Evolutionary conservation across 176 grass and related monocot genomes (phyloP).

Genomic region (Aegilops speltoides): DNA sequence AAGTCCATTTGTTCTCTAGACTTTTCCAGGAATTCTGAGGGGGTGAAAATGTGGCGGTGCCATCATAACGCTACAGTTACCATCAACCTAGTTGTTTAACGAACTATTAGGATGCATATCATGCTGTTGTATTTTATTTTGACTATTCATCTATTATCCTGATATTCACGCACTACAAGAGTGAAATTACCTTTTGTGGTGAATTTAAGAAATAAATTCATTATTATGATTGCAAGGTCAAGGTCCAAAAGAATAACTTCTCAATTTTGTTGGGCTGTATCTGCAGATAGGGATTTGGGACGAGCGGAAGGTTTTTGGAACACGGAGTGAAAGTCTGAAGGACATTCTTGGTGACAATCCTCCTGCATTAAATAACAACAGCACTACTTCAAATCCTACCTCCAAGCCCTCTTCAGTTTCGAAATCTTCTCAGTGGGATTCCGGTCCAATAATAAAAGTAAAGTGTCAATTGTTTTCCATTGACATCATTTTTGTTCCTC

Average conservation of each 20-base stretch:
- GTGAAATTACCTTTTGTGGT: neutral
- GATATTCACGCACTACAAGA: neutral
- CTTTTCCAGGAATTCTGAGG: neutral
- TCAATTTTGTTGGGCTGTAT: slow-evolving; percentile 27
- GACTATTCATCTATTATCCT: slow-evolving; percentile 1
- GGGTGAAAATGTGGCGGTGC: slow-evolving; percentile 6
- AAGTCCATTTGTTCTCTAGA: slow-evolving; percentile 16
- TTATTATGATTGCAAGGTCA: neutral
- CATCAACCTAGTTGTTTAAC: neutral
- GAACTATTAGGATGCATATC: slow-evolving; percentile 12
- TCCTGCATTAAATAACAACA: slow-evolving; percentile 42
- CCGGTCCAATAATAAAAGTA: slow-evolving; percentile 72
- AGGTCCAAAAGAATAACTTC: neutral
- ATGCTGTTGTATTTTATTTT: slow-evolving; percentile 8
- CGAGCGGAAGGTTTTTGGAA: slow-evolving; percentile 91
- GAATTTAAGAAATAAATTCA: neutral
- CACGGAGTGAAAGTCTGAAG: slow-evolving; percentile 69
- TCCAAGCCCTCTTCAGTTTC: slow-evolving; percentile 60
- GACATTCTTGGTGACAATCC: slow-evolving; percentile 67
- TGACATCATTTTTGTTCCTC: slow-evolving; percentile 23
- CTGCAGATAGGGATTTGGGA: slow-evolving; percentile 93
- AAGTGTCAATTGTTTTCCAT: slow-evolving; percentile 35
- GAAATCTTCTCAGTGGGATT: slow-evolving; percentile 67
- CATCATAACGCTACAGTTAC: slow-evolving; percentile 1
- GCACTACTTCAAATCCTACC: slow-evolving; percentile 55